Evolutionary conservation across 108 stramenopile species (phyloP).

Genomic region (Nitzschia inconspicua): DNA sequence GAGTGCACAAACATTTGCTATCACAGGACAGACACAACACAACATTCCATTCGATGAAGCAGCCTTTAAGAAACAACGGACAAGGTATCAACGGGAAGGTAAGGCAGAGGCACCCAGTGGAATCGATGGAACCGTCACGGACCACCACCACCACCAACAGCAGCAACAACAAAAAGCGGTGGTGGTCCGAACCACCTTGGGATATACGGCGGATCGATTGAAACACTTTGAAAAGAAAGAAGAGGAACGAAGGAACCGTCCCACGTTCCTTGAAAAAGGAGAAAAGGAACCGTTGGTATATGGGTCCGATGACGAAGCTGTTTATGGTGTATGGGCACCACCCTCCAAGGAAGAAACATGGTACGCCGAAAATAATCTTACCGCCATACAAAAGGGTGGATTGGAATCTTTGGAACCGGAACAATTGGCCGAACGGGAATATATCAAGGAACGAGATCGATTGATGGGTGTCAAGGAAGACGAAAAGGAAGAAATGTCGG

Average conservation of each 20-base stretch:
- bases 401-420: slow-evolving; percentile 51
- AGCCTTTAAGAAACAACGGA: slow-evolving; percentile 60
- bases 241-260: slow-evolving; percentile 28
- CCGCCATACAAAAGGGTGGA: slow-evolving; percentile 55
- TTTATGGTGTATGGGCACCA: slow-evolving; percentile 82
- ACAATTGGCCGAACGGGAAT: slow-evolving; percentile 69
- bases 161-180: slow-evolving; percentile 8
- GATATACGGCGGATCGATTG: slow-evolving; percentile 38
- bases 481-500: slow-evolving; percentile 45
- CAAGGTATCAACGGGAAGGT: slow-evolving; percentile 59
- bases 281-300: slow-evolving; percentile 65
- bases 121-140: no score
- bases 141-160: no score
- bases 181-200: slow-evolving; percentile 37
- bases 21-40: slow-evolving; percentile 21
- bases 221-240: slow-evolving; percentile 37
- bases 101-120: slow-evolving; percentile 40
- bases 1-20: slow-evolving; percentile 4
- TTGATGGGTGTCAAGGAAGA: slow-evolving; percentile 49
- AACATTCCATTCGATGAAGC: slow-evolving; percentile 54
- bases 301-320: slow-evolving; percentile 68
- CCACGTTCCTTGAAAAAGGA: slow-evolving; percentile 14
- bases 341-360: slow-evolving; percentile 62
- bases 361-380: slow-evolving; percentile 43
- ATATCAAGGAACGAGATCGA: slow-evolving; percentile 66